Evolutionary conservation across 441 rosid species (phyloP).

Genomic region (Euphorbia corollata): DNA sequence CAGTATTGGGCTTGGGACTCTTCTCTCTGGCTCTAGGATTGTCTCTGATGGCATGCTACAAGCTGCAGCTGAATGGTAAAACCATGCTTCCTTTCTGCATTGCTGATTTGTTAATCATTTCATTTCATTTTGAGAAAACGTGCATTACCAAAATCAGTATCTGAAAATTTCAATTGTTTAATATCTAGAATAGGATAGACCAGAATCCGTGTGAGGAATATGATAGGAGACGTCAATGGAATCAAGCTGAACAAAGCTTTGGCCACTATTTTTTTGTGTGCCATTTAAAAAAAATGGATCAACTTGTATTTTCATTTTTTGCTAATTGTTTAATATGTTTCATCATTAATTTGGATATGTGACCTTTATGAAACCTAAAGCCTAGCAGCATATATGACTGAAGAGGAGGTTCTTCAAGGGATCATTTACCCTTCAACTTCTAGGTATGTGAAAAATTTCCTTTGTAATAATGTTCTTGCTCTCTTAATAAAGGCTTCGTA

Average conservation of each 20-base stretch:
- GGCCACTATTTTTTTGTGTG: slow-evolving; percentile 4
- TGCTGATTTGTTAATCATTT: not conserved
- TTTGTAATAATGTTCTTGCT: not conserved
- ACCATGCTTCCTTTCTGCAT: slow-evolving; percentile 15
- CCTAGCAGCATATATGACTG: slow-evolving; percentile 88
- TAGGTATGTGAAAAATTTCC: slow-evolving; percentile 38
- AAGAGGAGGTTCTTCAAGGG: slow-evolving; percentile 80
- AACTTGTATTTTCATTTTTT: not conserved
- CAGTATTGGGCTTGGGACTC: slow-evolving; percentile 97
- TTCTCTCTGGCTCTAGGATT: slow-evolving; percentile 83
- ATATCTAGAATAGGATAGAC: not conserved
- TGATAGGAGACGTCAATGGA: not conserved
- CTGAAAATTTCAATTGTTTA: not conserved
- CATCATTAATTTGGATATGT: slow-evolving; percentile 16
- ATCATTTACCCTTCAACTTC: slow-evolving; percentile 81
- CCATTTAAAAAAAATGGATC: not conserved
- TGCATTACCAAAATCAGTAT: slow-evolving; percentile 6
- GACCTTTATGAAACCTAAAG: slow-evolving; percentile 37
- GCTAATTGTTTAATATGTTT: not conserved
- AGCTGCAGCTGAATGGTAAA: slow-evolving; percentile 97
- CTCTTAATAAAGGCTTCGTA: not conserved
- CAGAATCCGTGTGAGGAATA: not conserved
- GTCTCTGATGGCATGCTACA: slow-evolving; percentile 97
- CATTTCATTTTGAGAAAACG: slow-evolving; percentile 4
- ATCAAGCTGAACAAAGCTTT: not conserved